These are phyloP conservation scores for Solanum phureja DNA, from an alignment of 257 asterid genomes.

Conservation along the genomic window DNA sequence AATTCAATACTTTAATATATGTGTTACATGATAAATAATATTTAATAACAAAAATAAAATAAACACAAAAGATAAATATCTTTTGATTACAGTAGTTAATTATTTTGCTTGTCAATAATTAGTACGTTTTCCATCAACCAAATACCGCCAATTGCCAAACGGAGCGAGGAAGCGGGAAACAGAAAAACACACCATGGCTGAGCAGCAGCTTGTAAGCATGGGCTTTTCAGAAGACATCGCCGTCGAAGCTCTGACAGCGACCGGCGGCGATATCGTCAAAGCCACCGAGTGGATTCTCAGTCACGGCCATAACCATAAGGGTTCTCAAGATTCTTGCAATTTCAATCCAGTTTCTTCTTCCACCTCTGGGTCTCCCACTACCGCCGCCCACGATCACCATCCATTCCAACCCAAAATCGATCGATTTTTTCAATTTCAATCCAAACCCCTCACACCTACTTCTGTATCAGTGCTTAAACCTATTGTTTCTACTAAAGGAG, in stretches of 20 bases:
- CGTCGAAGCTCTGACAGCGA: conserved; percentile 45
- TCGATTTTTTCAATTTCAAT: conserved; percentile 37
- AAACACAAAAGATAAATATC: too few species aligned
- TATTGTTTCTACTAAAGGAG: not conserved
- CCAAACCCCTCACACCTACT: conserved; percentile 3
- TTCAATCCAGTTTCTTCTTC: conserved; percentile 12
- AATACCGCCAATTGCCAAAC: not conserved
- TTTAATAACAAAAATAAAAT: too few species aligned
- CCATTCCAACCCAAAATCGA: conserved; percentile 62
- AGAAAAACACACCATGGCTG: not conserved
- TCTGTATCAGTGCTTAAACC: not conserved
- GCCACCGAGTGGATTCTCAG: conserved; percentile 78
- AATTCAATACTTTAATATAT: too few species aligned
- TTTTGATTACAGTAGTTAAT: too few species aligned
- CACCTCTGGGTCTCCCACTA: not conserved
- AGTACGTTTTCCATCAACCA: not conserved
- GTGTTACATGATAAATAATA: too few species aligned
- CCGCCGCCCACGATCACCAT: not conserved
- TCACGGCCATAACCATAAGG: not conserved
- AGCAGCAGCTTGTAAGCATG: conserved; percentile 55
- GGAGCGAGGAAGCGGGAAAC: not conserved
- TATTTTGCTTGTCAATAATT: too few species aligned
- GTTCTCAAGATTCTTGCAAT: conserved; percentile 3
- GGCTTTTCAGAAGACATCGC: conserved; percentile 54
- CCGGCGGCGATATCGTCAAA: conserved; percentile 42